Evolutionary conservation across 2,329 filamentous ascomycete genomes (phyloP).

Genomic region (Shiraia bambusicola): DNA sequence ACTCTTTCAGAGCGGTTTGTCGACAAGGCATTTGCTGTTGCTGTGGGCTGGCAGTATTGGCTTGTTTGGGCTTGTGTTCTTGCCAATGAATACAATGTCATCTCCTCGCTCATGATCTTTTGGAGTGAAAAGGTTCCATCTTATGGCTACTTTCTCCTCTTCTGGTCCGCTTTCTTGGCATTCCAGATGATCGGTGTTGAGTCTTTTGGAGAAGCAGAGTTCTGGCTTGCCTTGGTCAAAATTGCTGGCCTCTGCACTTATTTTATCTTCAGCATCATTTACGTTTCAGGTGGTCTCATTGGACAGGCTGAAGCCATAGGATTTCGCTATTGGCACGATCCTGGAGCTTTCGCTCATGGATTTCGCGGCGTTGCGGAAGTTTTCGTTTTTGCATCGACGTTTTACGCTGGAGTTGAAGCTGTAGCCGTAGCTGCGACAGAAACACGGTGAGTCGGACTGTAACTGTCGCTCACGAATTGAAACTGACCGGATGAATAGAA

Average conservation of each 20-base stretch:
- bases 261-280: slow-evolving; percentile 47
- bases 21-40: slow-evolving; percentile 25
- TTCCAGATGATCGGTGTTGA: slow-evolving; percentile 47
- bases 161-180: slow-evolving; percentile 42
- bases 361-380: slow-evolving; percentile 47
- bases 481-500: slow-evolving; percentile 17
- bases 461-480: no score
- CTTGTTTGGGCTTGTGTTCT: slow-evolving; percentile 66
- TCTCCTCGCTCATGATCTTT: slow-evolving; percentile 65
- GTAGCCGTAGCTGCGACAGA: slow-evolving; percentile 42
- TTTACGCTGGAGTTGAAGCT: slow-evolving; percentile 43
- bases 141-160: slow-evolving; percentile 47
- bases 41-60: slow-evolving; percentile 40
- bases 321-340: slow-evolving; percentile 45
- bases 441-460: slow-evolving; percentile 8
- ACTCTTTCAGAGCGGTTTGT: slow-evolving; percentile 66
- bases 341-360: slow-evolving; percentile 45
- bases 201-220: slow-evolving; percentile 47
- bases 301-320: slow-evolving; percentile 36
- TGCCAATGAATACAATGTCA: slow-evolving; percentile 71
- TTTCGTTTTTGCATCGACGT: slow-evolving; percentile 48
- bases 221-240: slow-evolving; percentile 47
- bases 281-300: slow-evolving; percentile 34
- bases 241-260: slow-evolving; percentile 42
- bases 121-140: slow-evolving; percentile 58